Evolutionary conservation across 1,284 basidiomycete genomes (phyloP).

Genomic region (Meripilus lineatus): DNA sequence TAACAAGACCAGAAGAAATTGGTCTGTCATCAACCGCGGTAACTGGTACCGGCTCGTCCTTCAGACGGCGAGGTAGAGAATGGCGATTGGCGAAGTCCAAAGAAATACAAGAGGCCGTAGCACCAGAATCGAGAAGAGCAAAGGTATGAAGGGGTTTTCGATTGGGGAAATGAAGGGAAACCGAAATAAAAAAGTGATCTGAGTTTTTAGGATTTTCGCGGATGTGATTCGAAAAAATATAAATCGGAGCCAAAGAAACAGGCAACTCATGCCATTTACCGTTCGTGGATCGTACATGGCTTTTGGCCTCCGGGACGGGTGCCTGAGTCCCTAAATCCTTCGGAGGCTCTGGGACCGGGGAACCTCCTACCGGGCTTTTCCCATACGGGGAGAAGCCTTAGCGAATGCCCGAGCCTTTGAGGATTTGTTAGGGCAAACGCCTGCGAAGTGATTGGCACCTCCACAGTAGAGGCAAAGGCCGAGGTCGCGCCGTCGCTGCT

Average conservation of each 20-base stretch:
- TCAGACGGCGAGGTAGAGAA: slow-evolving; percentile 22
- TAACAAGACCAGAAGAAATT: slow-evolving; percentile 31
- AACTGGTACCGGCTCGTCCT: slow-evolving; percentile 27
- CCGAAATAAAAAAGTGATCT: slow-evolving; percentile 31
- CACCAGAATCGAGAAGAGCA: slow-evolving; percentile 33
- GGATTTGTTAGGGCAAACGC: slow-evolving; percentile 1
- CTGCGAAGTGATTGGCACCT: slow-evolving; percentile 1
- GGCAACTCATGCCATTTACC: background rate
- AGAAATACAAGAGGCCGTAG: slow-evolving; percentile 31
- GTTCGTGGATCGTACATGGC: background rate
- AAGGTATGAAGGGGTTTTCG: slow-evolving; percentile 22
- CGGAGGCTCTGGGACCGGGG: background rate
- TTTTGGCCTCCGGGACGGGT: background rate
- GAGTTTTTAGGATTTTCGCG: slow-evolving; percentile 12
- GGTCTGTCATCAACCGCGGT: slow-evolving; percentile 31
- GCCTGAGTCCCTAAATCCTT: background rate
- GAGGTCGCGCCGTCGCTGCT: background rate
- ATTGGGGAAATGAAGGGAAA: slow-evolving; percentile 28
- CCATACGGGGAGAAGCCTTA: background rate
- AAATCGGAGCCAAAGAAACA: background rate
- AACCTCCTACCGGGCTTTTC: slow-evolving; percentile 1
- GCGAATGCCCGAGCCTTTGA: background rate
- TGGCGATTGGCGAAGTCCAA: slow-evolving; percentile 27
- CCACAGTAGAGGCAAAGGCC: slow-evolving; percentile 1
- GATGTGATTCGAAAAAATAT: slow-evolving; percentile 7